Base-by-base conservation (phyloP, 2,329 filamentous ascomycete genomes). In the Thermomyces lanuginosus region DNA sequence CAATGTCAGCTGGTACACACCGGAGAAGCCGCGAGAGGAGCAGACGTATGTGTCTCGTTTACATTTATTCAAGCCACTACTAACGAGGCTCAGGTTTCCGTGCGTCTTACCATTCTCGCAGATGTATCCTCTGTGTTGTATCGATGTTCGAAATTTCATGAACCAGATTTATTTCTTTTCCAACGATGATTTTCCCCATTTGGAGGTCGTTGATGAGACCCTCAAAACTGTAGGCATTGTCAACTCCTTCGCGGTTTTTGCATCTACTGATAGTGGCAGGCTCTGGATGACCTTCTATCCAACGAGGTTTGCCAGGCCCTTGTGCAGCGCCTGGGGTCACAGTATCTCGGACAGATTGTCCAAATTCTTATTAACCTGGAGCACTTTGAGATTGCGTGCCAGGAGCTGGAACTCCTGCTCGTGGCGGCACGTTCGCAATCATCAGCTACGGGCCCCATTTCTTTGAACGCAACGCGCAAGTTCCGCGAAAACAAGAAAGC, bases 111-210 rank as follows among this genome's bases (percentile, higher is more conserved):
- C 89, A 1, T 98, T 98, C 51, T 93, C 84, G 8, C 84, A 95
- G 43, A 98, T 98, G 89, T 98, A 98, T 48, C 86, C 89, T 1
- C 65, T 95, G 16, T 93, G 89, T 55, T 98, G 89, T 59, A 95
- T 95, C 48, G 83, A 95, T 45, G 93, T 98, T 42, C 72, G 86
- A 21, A 93, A 93, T 51, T 95, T 98, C 51, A 62, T 95, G 33
- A 93, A 93, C 50, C 84, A 95, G 46, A 95, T 98, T 44, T 95
- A 95, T 52, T 84, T 91, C 52, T 98, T 95, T 55, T 83, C 81
- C 6, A 84, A 92, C 43, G 84, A 95, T 44, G 83, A 95, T 48
- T 95, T 95, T 46, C 77, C 89, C 36, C 80, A 92, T 37, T 78
- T 82, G 1, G 76, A 70, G 35, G 69, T 91, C 28, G 92, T 98